A percentile compares a stretch with the other conserved stretches of the same genome.
Conservation (phyloP, 176 grass and related monocot species). For the Alopecurus myosuroides region DNA sequence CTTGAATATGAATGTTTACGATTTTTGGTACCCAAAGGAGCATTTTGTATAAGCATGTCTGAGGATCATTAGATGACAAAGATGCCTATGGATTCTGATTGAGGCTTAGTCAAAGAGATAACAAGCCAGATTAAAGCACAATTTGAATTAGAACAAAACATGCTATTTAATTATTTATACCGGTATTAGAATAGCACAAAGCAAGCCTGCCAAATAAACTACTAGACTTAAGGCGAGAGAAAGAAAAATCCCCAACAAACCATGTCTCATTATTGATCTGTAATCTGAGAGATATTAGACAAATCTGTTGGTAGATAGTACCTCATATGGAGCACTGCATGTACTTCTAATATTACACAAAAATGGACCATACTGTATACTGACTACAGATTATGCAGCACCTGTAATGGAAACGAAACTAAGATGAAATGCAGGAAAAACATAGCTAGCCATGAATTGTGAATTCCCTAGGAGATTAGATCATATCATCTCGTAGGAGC, state of each 20-base stretch:
- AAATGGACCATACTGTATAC: neutral
- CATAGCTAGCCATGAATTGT: neutral
- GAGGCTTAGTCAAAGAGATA: neutral
- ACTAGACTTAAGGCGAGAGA: neutral
- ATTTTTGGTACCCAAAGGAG: neutral
- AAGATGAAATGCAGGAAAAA: neutral
- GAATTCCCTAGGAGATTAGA: neutral
- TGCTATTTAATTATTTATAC: neutral
- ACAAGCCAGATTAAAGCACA: neutral
- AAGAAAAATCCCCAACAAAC: neutral
- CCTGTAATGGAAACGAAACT: neutral
- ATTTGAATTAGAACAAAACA: neutral
- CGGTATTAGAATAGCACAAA: neutral
- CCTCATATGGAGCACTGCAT: neutral
- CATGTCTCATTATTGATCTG: neutral
- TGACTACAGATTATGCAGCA: neutral
- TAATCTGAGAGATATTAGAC: neutral
- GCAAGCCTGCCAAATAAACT: neutral
- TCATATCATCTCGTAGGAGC: neutral
- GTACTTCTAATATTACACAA: neutral
- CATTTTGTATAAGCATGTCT: neutral
- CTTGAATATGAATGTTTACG: neutral
- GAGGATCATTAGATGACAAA: neutral
- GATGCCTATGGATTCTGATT: neutral
- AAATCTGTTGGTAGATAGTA: neutral